Evolutionary conservation across 2,329 filamentous ascomycete species (phyloP).

Genomic region (Pseudogymnoascus sp.): DNA sequence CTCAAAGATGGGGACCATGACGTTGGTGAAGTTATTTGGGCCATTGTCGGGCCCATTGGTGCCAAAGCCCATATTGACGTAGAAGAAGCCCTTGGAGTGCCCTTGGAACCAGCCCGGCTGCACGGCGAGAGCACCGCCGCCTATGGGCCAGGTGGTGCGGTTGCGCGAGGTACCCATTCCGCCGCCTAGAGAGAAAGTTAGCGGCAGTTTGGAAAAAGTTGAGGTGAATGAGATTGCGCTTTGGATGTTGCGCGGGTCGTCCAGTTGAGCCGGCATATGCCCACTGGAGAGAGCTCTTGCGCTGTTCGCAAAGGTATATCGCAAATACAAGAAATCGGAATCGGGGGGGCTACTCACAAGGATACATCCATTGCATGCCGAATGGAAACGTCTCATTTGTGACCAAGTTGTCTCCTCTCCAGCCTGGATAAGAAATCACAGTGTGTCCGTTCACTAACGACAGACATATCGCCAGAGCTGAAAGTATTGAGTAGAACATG

Average conservation of each 20-base stretch:
- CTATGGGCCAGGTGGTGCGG: conserved; percentile 85
- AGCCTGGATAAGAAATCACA: conserved; percentile 34
- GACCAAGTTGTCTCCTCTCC: conserved; percentile 36
- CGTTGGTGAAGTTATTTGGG: conserved; percentile 80
- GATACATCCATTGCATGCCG: conserved; percentile 36
- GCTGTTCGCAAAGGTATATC: neutral
- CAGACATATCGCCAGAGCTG: neutral
- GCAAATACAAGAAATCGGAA: neutral
- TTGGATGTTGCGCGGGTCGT: neutral
- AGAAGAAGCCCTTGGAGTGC: conserved; percentile 74
- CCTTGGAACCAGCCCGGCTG: conserved; percentile 97
- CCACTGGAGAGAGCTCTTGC: neutral
- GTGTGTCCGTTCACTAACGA: conserved; percentile 38
- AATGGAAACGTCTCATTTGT: conserved; percentile 33
- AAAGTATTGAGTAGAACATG: conserved; percentile 1
- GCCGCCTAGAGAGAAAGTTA: conserved; percentile 55
- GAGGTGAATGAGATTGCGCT: neutral
- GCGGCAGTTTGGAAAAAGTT: conserved; percentile 14
- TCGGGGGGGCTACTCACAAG: conserved; percentile 28
- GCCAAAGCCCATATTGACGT: conserved; percentile 85
- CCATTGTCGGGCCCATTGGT: conserved; percentile 52
- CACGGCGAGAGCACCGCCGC: conserved; percentile 78
- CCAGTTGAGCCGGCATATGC: neutral
- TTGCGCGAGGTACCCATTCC: conserved; percentile 73
- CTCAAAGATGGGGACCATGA: conserved; percentile 75